These are phyloP conservation scores for Helichrysum umbraculigerum DNA, from an alignment of 129 eudicot genomes.

Conservation along the genomic window DNA sequence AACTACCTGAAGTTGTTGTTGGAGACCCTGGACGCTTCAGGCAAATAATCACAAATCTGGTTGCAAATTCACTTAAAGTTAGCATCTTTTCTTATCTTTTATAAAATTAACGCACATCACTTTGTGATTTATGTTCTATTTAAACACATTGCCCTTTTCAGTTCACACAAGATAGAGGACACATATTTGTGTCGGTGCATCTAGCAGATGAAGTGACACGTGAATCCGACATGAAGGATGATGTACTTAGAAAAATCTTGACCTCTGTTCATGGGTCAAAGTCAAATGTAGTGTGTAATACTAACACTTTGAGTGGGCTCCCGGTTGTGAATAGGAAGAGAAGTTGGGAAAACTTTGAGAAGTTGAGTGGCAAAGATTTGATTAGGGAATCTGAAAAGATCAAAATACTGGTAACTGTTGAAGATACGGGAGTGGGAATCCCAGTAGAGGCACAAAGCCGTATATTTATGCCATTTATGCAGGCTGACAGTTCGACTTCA, in stretches of 20 bases:
- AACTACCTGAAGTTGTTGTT: slow-evolving; percentile 75
- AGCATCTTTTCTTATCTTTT: slow-evolving; percentile 31
- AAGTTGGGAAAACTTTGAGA: slow-evolving; percentile 65
- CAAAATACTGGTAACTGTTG: slow-evolving; percentile 69
- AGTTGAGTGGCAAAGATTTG: slow-evolving; percentile 30
- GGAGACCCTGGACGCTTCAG: slow-evolving; percentile 92
- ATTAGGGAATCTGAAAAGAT: slow-evolving; percentile 36
- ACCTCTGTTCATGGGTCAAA: slow-evolving; percentile 18
- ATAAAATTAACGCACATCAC: background rate
- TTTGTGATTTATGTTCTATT: background rate
- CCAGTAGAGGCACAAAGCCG: slow-evolving; percentile 69
- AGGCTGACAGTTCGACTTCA: slow-evolving; percentile 87
- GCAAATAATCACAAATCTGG: slow-evolving; percentile 87
- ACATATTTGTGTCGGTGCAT: slow-evolving; percentile 82
- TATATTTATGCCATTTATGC: slow-evolving; percentile 90
- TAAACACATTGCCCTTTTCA: slow-evolving; percentile 34
- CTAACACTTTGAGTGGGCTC: slow-evolving; percentile 68
- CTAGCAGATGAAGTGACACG: slow-evolving; percentile 59
- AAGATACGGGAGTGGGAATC: slow-evolving; percentile 96
- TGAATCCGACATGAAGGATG: slow-evolving; percentile 47
- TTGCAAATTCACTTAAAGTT: slow-evolving; percentile 90
- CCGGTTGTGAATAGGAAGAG: slow-evolving; percentile 66
- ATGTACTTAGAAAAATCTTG: slow-evolving; percentile 52
- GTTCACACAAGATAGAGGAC: slow-evolving; percentile 83
- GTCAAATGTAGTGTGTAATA: slow-evolving; percentile 28